Evolutionary conservation across 176 grass and related monocot species (phyloP).

Genomic region (Cocos nucifera): DNA sequence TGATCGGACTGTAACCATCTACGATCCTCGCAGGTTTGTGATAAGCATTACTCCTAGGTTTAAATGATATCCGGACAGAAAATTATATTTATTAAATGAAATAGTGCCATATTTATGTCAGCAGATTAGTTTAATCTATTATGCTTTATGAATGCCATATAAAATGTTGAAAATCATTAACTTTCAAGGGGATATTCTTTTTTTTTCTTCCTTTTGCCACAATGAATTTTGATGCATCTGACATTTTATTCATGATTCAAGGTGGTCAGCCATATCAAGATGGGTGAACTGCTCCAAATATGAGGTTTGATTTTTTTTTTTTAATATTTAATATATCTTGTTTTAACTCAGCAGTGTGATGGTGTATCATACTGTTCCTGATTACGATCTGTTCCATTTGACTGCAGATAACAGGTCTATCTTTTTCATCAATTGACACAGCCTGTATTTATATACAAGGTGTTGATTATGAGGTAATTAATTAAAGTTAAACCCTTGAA

Average conservation of each 20-base stretch:
- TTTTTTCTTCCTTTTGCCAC: neutral
- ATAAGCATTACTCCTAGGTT: neutral
- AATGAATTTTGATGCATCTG: no score
- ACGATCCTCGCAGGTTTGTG: conserved; percentile 73
- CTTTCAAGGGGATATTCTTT: conserved; percentile 7
- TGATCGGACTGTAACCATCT: conserved; percentile 65
- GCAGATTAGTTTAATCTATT: no score
- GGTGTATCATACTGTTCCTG: no score
- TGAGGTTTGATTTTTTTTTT: conserved; percentile 47
- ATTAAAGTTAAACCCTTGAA: no score
- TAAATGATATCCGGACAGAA: no score
- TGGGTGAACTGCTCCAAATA: conserved; percentile 96
- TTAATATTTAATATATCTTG: conserved; percentile 7
- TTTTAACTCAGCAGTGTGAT: no score
- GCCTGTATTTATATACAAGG: conserved; percentile 81
- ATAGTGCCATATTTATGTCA: no score
- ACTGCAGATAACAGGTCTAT: conserved; percentile 74
- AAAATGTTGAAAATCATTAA: neutral
- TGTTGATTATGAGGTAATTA: conserved; percentile 85
- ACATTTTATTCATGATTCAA: conserved; percentile 25
- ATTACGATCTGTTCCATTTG: conserved; percentile 7
- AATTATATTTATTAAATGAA: no score
- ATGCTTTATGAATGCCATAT: no score
- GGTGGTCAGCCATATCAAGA: conserved; percentile 81
- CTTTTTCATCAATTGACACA: conserved; percentile 66